These are phyloP conservation scores for Sorghum bicolor DNA, from an alignment of 176 grass and related monocot species.

Conservation along the genomic window Sorghum_bicolor_NCBIv3 NC_012874.2:276001-276500, in stretches of 20 bases:
- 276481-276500: constrained; percentile 3
- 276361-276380: too few species aligned
- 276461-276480: not conserved
- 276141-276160: constrained; percentile 85
- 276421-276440: not conserved
- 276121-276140: constrained; percentile 95
- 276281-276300: too few species aligned
- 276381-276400: too few species aligned
- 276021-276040: constrained; percentile 73
- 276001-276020: constrained; percentile 82
- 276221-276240: not conserved
- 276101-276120: constrained; percentile 63
- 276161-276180: constrained; percentile 68
- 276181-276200: too few species aligned
- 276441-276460: not conserved
- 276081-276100: constrained; percentile 95
- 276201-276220: not conserved
- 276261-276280: not conserved
- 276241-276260: not conserved
- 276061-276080: constrained; percentile 89
- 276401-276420: too few species aligned
- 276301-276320: too few species aligned
- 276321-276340: too few species aligned
- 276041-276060: constrained; percentile 97
- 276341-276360: too few species aligned